Evolutionary conservation across 2,329 filamentous ascomycete species (phyloP), one percentile per base, ranked within the genome.

Genomic region (Ceratocystis alfenasii): DNA sequence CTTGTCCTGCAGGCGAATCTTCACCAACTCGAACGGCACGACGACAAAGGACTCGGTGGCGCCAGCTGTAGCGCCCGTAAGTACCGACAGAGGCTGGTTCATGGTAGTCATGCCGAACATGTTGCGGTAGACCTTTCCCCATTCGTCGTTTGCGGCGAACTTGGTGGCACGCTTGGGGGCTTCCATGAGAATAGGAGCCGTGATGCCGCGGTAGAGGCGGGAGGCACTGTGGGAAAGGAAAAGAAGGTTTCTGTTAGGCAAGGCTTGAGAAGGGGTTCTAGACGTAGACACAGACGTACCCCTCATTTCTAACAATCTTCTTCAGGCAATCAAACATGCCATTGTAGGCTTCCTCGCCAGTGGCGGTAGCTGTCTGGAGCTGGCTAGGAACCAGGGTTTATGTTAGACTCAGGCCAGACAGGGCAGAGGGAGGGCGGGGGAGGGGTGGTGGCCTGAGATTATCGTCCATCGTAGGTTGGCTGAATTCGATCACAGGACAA

Each of bases 111-210:
- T 81, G 70, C 89, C 90, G 74, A 99, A 97, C 63, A 88, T 75
- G 71, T 88, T 87, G 74, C 91, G 89, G 81, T 95, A 99, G 78
- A 96, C 83, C 77, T 91, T 86, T 72, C 94, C 94, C 94, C 94
- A 99, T 76, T 93, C 90, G 76, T 99, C 94, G 78, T 99, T 99
- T 78, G 94, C 94, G 60, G 94, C 93, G 78, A 99, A 99, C 78
- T 99, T 99, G 80, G 90, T 97, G 55, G 93, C 93, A 78, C 91
- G 86, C 84, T 96, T 96, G 72, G 79, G 77, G 68, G 92, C 92
- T 78, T 97, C 93, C 93, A 99, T 99, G 71, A 97, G 83, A 74
- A 99, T 97, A 63, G 94, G 94, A 30, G 94, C 93, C 57, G 84
- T 86, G 76, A 99, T 99, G 74, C 94, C 94, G 71, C 94, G 90